phyloP scores from a whole-genome alignment of 495 filamentous ascomycete genomes.

The Neurospora sp. region DNA sequence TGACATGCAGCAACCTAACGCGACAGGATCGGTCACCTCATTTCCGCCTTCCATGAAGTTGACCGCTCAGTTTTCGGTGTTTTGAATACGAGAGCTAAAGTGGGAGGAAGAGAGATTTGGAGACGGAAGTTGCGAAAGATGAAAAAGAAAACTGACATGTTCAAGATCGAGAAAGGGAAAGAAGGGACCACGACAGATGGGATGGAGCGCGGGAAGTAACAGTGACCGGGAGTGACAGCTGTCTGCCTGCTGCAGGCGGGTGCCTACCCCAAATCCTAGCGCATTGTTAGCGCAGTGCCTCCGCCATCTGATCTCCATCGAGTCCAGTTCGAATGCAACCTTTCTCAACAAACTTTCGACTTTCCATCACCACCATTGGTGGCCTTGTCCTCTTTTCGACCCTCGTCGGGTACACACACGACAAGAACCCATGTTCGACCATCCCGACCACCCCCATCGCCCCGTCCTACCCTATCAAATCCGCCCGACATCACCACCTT shows the following conservation, averaged over 20 bases:
- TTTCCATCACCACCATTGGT: neutral
- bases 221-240: neutral
- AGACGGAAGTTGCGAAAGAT: neutral
- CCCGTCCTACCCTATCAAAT: neutral
- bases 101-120: neutral
- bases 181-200: neutral
- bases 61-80: neutral
- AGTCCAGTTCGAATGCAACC: neutral
- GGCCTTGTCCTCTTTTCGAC: neutral
- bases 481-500: neutral
- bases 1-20: neutral
- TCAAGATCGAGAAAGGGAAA: neutral
- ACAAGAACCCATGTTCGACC: neutral
- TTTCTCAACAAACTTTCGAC: neutral
- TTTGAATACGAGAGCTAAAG: neutral
- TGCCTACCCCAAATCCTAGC: neutral
- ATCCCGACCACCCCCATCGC: neutral
- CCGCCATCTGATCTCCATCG: neutral
- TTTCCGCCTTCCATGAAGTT: neutral
- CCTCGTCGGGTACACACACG: neutral
- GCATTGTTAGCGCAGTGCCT: neutral
- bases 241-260: neutral
- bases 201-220: neutral
- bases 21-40: neutral
- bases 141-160: neutral